Conservation (phyloP, 2,329 filamentous ascomycete species). For the Bipolaris sorokiniana region DNA sequence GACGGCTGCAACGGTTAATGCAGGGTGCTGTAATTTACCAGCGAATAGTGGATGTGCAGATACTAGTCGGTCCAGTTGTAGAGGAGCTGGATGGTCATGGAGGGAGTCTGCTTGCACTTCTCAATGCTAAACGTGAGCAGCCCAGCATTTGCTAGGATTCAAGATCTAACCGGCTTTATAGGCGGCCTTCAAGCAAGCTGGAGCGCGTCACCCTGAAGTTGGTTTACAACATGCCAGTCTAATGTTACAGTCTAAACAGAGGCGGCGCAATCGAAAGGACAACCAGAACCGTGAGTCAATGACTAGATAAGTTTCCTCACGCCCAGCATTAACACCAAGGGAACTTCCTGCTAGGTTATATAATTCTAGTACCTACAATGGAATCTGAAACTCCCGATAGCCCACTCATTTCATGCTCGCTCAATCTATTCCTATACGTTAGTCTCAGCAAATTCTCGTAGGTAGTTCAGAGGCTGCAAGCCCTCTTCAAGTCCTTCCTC, state of each 20-base stretch:
- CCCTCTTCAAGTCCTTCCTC: no score
- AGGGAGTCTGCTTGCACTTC: conserved; percentile 2
- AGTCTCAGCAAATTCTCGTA: no score
- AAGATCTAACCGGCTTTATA: conserved; percentile 4
- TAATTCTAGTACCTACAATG: no score
- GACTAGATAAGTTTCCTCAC: no score
- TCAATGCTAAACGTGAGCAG: conserved; percentile 4
- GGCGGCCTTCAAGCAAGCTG: conserved; percentile 1
- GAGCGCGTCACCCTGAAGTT: neutral
- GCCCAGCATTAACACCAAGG: no score
- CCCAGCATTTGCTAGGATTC: neutral
- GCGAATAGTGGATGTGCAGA: neutral
- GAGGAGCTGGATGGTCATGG: neutral
- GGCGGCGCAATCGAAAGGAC: neutral
- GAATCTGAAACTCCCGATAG: no score
- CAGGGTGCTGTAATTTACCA: neutral
- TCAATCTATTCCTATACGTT: no score
- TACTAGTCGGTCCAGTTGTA: neutral
- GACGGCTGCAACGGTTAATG: neutral
- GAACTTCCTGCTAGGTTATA: no score
- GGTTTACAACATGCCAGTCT: conserved; percentile 1
- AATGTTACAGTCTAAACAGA: neutral
- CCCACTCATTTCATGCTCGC: no score
- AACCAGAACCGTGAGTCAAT: neutral
- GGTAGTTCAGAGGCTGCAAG: no score